A percentile compares a stretch with the other conserved stretches of the same genome.
Evolutionary conservation across 1,139 yeast species (phyloP).

Genomic region (Suhomyces bokatorum): DNA sequence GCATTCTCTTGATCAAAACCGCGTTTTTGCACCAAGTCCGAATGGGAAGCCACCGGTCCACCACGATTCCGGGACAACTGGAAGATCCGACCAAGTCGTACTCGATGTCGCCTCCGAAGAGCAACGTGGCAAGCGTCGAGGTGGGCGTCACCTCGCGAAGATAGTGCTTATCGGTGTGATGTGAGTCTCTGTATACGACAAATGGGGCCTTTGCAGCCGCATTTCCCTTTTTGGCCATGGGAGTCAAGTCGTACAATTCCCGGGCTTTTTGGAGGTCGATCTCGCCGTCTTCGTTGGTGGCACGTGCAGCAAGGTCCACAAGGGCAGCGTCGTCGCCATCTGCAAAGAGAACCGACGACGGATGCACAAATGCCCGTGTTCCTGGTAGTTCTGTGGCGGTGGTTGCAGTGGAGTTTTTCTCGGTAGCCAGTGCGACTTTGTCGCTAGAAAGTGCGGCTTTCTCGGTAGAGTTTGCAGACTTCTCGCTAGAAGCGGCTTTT

Average conservation of each 20-base stretch:
- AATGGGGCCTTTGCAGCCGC: constrained; percentile 49
- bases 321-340: constrained; percentile 13
- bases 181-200: constrained; percentile 55
- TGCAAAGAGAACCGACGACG: constrained; percentile 70
- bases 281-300: constrained; percentile 41
- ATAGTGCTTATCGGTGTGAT: constrained; percentile 66
- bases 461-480: background rate
- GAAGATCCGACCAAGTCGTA: constrained; percentile 58
- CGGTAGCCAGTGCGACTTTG: background rate
- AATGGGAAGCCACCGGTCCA: constrained; percentile 67
- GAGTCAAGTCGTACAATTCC: constrained; percentile 33
- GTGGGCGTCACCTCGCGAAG: constrained; percentile 80
- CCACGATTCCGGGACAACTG: constrained; percentile 28
- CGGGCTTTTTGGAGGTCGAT: constrained; percentile 33
- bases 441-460: background rate
- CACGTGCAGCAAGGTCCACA: constrained; percentile 24
- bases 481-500: background rate
- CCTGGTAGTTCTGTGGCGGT: constrained; percentile 41
- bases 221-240: constrained; percentile 28
- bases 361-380: constrained; percentile 75
- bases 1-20: constrained; percentile 70
- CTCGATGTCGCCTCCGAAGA: constrained; percentile 76
- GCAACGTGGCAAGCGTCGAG: constrained; percentile 62
- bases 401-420: background rate
- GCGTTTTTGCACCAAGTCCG: constrained; percentile 93